Percentiles rank a stretch among this genome's conserved stretches.
These are phyloP conservation scores for Naganishia antarctica DNA, from an alignment of 768 basidiomycete species.

Conservation along the genomic window DNA sequence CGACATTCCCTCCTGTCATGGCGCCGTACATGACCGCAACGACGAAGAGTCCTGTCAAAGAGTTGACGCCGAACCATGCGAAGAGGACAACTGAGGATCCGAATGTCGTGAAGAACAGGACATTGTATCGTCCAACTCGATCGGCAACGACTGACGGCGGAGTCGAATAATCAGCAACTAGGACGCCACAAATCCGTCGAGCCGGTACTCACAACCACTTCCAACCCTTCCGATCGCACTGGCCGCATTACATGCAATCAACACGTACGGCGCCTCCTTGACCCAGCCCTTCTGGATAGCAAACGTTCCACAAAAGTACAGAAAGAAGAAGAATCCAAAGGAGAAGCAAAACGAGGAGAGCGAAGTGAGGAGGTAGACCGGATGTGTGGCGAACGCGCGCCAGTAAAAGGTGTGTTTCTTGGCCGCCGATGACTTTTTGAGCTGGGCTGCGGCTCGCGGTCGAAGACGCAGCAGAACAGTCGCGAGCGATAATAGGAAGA, in stretches of 20 bases:
- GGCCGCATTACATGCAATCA: conserved; percentile 25
- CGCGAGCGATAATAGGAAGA: conserved; percentile 7
- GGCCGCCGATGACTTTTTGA: conserved; percentile 4
- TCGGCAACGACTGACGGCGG: conserved; percentile 20
- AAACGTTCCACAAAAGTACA: conserved; percentile 23
- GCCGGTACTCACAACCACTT: conserved; percentile 20
- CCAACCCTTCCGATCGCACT: conserved; percentile 25
- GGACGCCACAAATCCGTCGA: not conserved
- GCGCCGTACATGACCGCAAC: conserved; percentile 21
- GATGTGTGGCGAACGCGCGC: conserved; percentile 20
- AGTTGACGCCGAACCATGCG: conserved; percentile 14
- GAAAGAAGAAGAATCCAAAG: conserved; percentile 25
- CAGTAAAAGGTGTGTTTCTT: conserved; percentile 16
- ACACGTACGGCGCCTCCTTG: conserved; percentile 16
- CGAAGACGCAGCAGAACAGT: conserved; percentile 23
- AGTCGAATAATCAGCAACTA: not conserved
- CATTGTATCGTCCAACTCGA: conserved; percentile 20
- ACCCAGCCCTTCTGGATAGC: conserved; percentile 16
- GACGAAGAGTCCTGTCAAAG: conserved; percentile 8
- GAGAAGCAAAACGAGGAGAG: conserved; percentile 18
- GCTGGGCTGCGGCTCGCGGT: not conserved
- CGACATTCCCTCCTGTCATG: conserved; percentile 23
- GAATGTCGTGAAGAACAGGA: conserved; percentile 13
- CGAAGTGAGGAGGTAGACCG: conserved; percentile 21
- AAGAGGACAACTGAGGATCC: conserved; percentile 18